Evolutionary conservation across 2,329 filamentous ascomycete species (phyloP), one percentile per base, ranked within the genome.

Genomic region (Colletotrichum cuscutae): DNA sequence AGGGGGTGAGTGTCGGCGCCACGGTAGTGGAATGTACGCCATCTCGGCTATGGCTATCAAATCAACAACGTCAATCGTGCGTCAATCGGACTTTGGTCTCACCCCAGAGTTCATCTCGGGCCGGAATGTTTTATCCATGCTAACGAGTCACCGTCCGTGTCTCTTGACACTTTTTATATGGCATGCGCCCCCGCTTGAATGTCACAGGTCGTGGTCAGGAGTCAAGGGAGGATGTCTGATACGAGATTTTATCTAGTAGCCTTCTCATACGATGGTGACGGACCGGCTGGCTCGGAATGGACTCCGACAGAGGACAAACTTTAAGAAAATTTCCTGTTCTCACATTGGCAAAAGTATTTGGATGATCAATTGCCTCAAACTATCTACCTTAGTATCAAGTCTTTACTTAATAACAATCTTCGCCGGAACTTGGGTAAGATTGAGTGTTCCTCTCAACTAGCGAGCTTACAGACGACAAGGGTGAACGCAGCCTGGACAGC

Each of bases 21-120:
- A 22, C 42, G 19, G 7, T 49, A 7, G 42, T 22, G 42, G 42
- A 49, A 22, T 49, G 42, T 22, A 49, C 42, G 42, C 42, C 42
- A 49, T 49, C 42, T 49, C 42, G 42, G n/a, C 61, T n/a, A 63
- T 12, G 5, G 37, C 42, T 1, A 53, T 46, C 26, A 22, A 46
- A 63, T 63, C 30, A 63, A 24, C 61, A 13, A 53, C 61, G 42
- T 63, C 42, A 63, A 52, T 53, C 42, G 42, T n/a, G 42, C 42
- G 42, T 22, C 42, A 49, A 24, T 63, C 61, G 61, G 42, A 49
- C 42, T 63, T 26, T 24, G 42, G 42, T 15, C 26, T 63, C 13
- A 46, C 24, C 61, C 42, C 26, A 32, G 42, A 19, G 13, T 46
- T 30, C 61, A 37, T 53, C 61, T 63, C 61, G 42, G 28, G 26